Base-by-base conservation (phyloP, 2,329 filamentous ascomycete species). In the Ascochyta clinopodiicola region DNA sequence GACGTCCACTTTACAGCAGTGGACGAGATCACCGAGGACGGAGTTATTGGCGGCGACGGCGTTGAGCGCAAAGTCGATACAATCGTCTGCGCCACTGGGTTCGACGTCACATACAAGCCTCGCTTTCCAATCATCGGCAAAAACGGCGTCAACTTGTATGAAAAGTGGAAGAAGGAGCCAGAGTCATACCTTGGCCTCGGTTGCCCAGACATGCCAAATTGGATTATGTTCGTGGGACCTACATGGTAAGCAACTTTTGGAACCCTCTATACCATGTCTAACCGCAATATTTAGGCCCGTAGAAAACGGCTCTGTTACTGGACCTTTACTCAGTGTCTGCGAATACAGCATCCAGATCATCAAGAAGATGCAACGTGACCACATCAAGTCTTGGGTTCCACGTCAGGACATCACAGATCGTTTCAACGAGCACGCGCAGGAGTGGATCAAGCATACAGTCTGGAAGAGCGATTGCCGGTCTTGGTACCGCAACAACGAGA, bases 1-100 rank as follows among this genome's bases (percentile, higher is more conserved):
- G 77, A 82, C 59, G 80, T 82, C 0, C 79, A 82, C 58, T 82
- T 82, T 61, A 79, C 80, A 1, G 71, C 76, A 1, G 80, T 81
- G 2, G 69, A 68, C 13, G 72, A 74, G 12, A 75, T 80, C 48
- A 81, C 79, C 0, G 75, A 79, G 56, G 74, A 77, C 10, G 78
- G 77, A 1, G 73, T 80, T 2, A 70, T 78, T 2, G 78, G 77
- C 6, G 72, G 63, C 10, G 74, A 80, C 50, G 78, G 78, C 13
- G 61, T 68, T 10, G 74, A 76, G 62, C 67, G 75, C 31, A 71
- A 76, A 46, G 69, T 70, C 27, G 77, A 79, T 56, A 75, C 74
- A 6, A 72, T 64, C 17, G 27, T 64, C 17, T 67, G 60, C 51
- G 76, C 77, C 3, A 79, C 77, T 6, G 77, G 77, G 9, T 79